Conservation (phyloP, 1,284 basidiomycete genomes). For the Ceratobasidium sp. region DNA sequence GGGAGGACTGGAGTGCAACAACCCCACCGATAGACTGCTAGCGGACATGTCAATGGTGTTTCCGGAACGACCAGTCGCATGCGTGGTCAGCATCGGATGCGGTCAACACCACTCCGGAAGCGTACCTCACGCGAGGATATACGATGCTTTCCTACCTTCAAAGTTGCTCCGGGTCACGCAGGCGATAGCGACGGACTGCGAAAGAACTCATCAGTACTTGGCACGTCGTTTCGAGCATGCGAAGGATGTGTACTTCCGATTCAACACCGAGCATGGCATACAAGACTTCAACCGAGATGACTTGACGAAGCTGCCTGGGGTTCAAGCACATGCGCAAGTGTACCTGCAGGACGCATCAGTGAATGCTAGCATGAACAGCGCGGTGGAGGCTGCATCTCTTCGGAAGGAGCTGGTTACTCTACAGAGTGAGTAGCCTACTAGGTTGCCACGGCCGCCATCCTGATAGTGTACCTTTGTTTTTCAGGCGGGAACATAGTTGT, state of each 20-base stretch:
- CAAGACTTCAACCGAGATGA: neutral
- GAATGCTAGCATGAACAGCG: no score
- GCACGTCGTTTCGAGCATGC: neutral
- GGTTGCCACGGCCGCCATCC: no score
- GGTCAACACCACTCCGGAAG: neutral
- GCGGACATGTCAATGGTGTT: neutral
- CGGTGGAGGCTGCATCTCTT: no score
- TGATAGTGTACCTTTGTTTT: no score
- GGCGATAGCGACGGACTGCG: slow-evolving; percentile 17
- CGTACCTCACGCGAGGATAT: neutral
- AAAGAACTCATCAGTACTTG: neutral
- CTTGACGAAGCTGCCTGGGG: neutral
- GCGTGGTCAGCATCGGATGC: slow-evolving; percentile 10
- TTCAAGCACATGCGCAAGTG: neutral
- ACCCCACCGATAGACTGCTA: neutral
- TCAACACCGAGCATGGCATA: slow-evolving; percentile 19
- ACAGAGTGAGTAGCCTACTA: no score
- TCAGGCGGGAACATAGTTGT: no score
- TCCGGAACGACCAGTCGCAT: neutral
- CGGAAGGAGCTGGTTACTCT: no score
- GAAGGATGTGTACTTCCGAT: slow-evolving; percentile 10
- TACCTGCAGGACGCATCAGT: no score
- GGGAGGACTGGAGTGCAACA: slow-evolving; percentile 3
- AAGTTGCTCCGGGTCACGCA: neutral
- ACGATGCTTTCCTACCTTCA: neutral